Evolutionary conservation across 169 alveolate species (phyloP), one percentile per base, ranked within the genome.

Genomic region (Plasmodium yoelii): DNA sequence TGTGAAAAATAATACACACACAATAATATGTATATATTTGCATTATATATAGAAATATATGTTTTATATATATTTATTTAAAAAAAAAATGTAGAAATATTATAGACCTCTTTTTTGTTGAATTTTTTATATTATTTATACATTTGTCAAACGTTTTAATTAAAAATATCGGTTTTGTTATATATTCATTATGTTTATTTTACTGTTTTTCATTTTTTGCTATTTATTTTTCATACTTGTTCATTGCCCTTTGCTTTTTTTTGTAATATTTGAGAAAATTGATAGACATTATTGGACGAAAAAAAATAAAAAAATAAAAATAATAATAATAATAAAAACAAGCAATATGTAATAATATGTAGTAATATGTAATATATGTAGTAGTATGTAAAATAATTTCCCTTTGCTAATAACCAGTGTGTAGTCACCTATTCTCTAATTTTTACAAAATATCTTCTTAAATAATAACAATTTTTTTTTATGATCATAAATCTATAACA

Each of bases 401-500:
- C 22, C 19, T 51, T 4, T 51, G 8, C 7, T 51, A 4, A 13
- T 13, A 6, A 12, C n/a, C 7, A n/a, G 59, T 13, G n/a, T 13
- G n/a, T 0, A 51, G 7, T 51, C 59, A 2, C 7, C 59, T 12
- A 12, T 13, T 51, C 59, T 6, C 22, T 0, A 13, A 7, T 5
- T 51, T 51, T 15, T 51, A 15, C 59, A 51, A 51, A 51, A 15
- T 51, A 0, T 3, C 42, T 3, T 34, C 4, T n/a, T n/a, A 34
- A 34, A 34, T 34, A 34, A 3, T 6, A 47, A 7, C 13, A 0
- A 34, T 13, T 55, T 13, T 26, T 73, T 73, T 67, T 28, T 42
- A 19, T 44, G 53, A 10, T 53, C 47, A 13, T 22, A 77, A n/a
- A 47, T 77, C 88, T 15, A 77, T 19, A 55, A 77, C 88, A 7